phyloP scores from a whole-genome alignment of 768 basidiomycete species.

The Candolleomyces efflorescens region DNA sequence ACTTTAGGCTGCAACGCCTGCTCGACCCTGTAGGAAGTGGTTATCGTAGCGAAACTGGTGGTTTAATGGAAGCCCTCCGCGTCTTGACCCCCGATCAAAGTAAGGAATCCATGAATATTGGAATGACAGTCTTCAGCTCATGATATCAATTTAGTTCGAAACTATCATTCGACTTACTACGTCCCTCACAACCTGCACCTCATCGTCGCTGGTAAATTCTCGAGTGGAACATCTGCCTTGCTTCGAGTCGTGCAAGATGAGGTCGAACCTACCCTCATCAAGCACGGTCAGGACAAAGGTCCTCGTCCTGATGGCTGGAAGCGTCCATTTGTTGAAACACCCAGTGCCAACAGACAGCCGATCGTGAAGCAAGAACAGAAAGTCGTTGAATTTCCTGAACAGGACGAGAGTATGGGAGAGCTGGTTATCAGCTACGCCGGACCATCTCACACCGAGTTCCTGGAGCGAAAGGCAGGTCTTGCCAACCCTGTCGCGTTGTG shows the following conservation, averaged over 20 bases:
- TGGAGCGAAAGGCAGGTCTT: constrained; percentile 59
- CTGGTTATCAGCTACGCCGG: constrained; percentile 74
- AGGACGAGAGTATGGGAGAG: constrained; percentile 95
- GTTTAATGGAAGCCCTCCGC: constrained; percentile 88
- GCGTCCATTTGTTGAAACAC: constrained; percentile 89
- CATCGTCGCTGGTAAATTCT: constrained; percentile 84
- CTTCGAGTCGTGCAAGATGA: constrained; percentile 77
- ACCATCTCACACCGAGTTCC: constrained; percentile 63
- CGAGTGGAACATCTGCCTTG: constrained; percentile 68
- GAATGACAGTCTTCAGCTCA: not conserved
- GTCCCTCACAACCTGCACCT: constrained; percentile 92
- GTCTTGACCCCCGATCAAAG: constrained; percentile 86
- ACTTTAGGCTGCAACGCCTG: constrained; percentile 66
- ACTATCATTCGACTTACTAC: constrained; percentile 88
- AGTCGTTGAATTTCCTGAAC: constrained; percentile 89
- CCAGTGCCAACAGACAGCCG: constrained; percentile 57
- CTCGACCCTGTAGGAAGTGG: constrained; percentile 79
- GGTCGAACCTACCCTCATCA: constrained; percentile 78
- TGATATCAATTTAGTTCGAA: constrained; percentile 55
- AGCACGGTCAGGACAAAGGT: constrained; percentile 69
- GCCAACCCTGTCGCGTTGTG: not conserved
- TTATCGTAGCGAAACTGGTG: constrained; percentile 96
- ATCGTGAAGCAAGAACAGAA: constrained; percentile 52
- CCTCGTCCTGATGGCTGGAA: constrained; percentile 80
- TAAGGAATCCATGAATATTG: constrained; percentile 27